Base-by-base conservation (phyloP, 257 asterid species). In the Solanum corneliomulleri region DNA sequence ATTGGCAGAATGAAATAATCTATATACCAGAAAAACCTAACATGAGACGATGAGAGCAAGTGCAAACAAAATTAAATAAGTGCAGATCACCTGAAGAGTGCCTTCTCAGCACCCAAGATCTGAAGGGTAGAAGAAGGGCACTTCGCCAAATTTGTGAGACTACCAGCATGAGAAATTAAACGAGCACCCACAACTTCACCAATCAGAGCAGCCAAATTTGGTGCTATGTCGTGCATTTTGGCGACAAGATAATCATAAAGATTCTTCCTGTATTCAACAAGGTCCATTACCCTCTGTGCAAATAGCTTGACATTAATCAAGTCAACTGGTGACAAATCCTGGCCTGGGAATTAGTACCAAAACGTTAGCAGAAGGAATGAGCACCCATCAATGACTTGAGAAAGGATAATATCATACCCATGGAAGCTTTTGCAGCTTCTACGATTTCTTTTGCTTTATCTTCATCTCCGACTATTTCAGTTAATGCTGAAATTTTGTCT, bases 181-280 rank as follows among this genome's bases (percentile, higher is more conserved):
- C 99, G 98, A 12, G 99, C 99, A 16, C 99, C 99, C 78, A 97
- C 99, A 15, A 97, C 98, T 87, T 97, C 99, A 87, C 99, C 99
- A 85, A 97, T 94, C 88, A 97, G 90, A 18, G 99, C 95, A 89
- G 98, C 99, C 93, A 95, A 91, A 90, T 97, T 97, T 9, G 98
- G 99, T 29, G 98, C 99, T 86, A 97, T 97, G 86, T 97, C 98
- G 70, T 90, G 93, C 99, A 97, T 97, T 90, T 97, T 97, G 84
- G 96, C 83, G 49, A 97, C 98, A 82, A 97, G 92, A 90, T 97
- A 97, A 82, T 94, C 98, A 70, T 94, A 95, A 16, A 97, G 96
- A 86, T 93, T 92, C 88, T 93, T 97, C 93, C 98, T 92, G 88
- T 97, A 97, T 92, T 95, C 98, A 9, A 98, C 97, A 85, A 97